Base-by-base conservation (phyloP, 192 early-diverging fungal species). In the Coemansia sp. region DNA sequence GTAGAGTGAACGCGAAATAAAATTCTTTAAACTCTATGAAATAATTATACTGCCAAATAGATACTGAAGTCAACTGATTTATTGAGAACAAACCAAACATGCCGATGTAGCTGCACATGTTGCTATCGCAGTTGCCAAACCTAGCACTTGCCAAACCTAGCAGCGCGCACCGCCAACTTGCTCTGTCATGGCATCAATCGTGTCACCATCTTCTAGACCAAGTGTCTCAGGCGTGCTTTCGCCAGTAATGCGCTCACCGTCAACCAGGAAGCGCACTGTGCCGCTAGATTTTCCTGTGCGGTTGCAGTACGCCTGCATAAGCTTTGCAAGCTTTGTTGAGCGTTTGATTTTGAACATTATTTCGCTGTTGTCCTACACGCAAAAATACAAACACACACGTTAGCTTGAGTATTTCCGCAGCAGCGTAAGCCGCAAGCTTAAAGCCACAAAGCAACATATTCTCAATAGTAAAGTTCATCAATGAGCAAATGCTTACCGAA, bases 301-400 rank as follows among this genome's bases (percentile, higher is more conserved):
- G 10, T 86, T 83, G 64, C 92, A 89, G 64, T 95, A 98, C 8
- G 96, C 93, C 54, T 94, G 91, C 92, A 98, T 95, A 55, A 98
- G 77, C 64, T 96, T 95, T 55, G 88, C 86, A 21, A 98, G 84
- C 60, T 88, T 92, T 25, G 96, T 97, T 9, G 86, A 82, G 34
- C 90, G 86, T 80, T 97, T 98, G 78, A 98, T 98, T 82, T 96
- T 98, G 83, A 98, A 98, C 76, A 89, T 88, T 12, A 92, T 86
- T 66, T 92, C 90, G 51, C 85, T 86, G 63, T 79, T 84, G 71
- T 86, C 94, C 93, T 71, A 73, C 46, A 38, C 25, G 47, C 40
- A 12, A 40, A 40, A 11, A 40, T 15, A 15, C 2, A 10, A 24
- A 10, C 28, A 9, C 10, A 8, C 49, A 23, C 9, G 21, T 24